phyloP scores from a whole-genome alignment of 805 yeast species.

The Torulaspora franciscae region DNA sequence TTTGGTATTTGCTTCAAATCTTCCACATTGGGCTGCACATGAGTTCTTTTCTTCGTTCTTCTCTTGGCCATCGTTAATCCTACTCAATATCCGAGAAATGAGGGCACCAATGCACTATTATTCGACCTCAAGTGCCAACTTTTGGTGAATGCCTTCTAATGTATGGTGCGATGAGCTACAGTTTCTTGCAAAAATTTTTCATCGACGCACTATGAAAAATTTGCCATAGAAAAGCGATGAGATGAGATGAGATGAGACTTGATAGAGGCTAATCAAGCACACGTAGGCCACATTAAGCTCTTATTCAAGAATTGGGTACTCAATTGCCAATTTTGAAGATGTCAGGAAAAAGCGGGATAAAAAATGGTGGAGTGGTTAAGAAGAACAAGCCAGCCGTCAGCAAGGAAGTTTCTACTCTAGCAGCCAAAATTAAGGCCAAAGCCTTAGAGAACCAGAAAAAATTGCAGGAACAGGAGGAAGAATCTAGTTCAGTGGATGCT shows the following conservation, averaged over 20 bases:
- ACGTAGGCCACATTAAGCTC: neutral
- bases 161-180: constrained; percentile 15
- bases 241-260: constrained; percentile 15
- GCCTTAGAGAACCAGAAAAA: constrained; percentile 36
- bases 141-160: neutral
- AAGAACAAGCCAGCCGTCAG: constrained; percentile 13
- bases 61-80: constrained; percentile 45
- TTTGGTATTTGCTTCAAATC: constrained; percentile 72
- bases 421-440: constrained; percentile 49
- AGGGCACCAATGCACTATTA: neutral
- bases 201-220: constrained; percentile 10
- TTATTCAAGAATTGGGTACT: neutral
- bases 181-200: constrained; percentile 14
- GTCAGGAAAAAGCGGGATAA: constrained; percentile 4
- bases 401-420: constrained; percentile 42
- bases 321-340: neutral
- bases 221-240: constrained; percentile 18
- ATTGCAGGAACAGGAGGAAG: constrained; percentile 5
- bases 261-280: neutral
- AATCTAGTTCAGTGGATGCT: constrained; percentile 8
- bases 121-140: neutral
- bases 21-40: constrained; percentile 58
- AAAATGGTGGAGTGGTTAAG: constrained; percentile 4
- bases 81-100: neutral
- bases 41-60: constrained; percentile 82